Percentiles rank a stretch among this genome's conserved stretches.
Evolutionary conservation across 106 monocot genomes (phyloP).

Genomic region (Iris macrosiphon): DNA sequence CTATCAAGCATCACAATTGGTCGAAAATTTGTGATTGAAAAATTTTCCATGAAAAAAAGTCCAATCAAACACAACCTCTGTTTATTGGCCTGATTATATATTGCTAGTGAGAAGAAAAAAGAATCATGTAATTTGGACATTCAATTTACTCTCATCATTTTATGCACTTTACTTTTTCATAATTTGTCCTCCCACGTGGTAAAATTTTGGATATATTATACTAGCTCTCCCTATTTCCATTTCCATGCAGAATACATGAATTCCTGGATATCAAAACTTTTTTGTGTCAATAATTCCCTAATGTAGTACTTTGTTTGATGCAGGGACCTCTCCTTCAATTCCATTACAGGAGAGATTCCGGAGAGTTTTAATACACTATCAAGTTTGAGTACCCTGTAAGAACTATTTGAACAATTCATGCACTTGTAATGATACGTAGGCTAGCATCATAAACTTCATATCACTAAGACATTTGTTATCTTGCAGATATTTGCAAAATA

Average conservation of each 20-base stretch:
- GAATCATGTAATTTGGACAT: background rate
- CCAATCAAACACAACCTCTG: too few relatives aligned
- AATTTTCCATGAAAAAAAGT: too few relatives aligned
- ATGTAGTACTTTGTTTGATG: constrained; percentile 1
- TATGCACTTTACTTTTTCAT: background rate
- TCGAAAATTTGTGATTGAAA: too few relatives aligned
- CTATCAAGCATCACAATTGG: too few relatives aligned
- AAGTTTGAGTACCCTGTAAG: constrained; percentile 53
- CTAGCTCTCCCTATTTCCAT: too few relatives aligned
- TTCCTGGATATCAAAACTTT: too few relatives aligned
- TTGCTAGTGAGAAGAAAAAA: too few relatives aligned
- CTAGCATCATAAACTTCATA: background rate
- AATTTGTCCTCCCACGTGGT: background rate
- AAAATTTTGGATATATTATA: background rate
- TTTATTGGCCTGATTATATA: too few relatives aligned
- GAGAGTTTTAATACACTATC: constrained; percentile 44
- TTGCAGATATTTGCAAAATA: constrained; percentile 74
- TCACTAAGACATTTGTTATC: constrained; percentile 4
- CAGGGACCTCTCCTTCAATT: constrained; percentile 76
- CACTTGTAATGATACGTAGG: background rate
- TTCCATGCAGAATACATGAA: too few relatives aligned
- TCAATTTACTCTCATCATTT: background rate
- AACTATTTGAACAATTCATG: background rate
- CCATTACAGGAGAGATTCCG: constrained; percentile 54
- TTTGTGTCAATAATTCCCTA: too few relatives aligned